These are phyloP conservation scores for Brassica hybrid DNA, from an alignment of 441 rosid species.

Conservation along the genomic window DNA sequence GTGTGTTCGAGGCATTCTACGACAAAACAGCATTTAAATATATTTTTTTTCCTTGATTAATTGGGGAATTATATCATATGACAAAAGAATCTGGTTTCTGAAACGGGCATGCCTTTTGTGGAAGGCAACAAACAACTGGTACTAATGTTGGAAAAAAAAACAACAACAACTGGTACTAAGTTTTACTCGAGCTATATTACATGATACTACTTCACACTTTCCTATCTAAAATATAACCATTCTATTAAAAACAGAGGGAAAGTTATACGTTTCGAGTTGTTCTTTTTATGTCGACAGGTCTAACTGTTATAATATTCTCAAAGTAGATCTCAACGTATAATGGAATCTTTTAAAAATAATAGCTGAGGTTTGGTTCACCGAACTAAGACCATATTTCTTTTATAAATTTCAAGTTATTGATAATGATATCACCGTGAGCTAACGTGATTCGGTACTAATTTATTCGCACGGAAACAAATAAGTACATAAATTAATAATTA, in stretches of 20 bases:
- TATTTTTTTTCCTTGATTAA: too few species aligned
- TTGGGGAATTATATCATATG: not conserved
- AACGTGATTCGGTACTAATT: conserved; percentile 39
- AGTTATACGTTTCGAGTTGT: not conserved
- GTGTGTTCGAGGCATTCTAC: not conserved
- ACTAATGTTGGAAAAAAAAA: too few species aligned
- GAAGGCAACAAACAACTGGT: not conserved
- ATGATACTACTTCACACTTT: not conserved
- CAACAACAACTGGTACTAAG: too few species aligned
- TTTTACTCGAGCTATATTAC: not conserved
- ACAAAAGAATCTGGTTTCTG: not conserved
- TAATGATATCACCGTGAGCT: conserved; percentile 32
- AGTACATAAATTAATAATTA: conserved; percentile 10
- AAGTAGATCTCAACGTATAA: conserved; percentile 44
- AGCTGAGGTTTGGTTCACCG: conserved; percentile 40
- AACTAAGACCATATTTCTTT: conserved; percentile 31
- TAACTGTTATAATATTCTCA: conserved; percentile 40
- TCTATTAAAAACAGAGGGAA: not conserved
- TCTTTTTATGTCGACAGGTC: conserved; percentile 21
- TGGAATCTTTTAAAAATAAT: conserved; percentile 42
- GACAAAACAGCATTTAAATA: not conserved
- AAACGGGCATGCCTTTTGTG: not conserved
- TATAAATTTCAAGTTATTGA: conserved; percentile 7
- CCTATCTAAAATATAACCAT: not conserved
- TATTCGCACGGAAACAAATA: conserved; percentile 32